A percentile compares a stretch with the other conserved stretches of the same genome.
These are phyloP conservation scores for Paramecium tetraurelia DNA, from an alignment of 73 alveolate species.

Conservation along the genomic window DNA sequence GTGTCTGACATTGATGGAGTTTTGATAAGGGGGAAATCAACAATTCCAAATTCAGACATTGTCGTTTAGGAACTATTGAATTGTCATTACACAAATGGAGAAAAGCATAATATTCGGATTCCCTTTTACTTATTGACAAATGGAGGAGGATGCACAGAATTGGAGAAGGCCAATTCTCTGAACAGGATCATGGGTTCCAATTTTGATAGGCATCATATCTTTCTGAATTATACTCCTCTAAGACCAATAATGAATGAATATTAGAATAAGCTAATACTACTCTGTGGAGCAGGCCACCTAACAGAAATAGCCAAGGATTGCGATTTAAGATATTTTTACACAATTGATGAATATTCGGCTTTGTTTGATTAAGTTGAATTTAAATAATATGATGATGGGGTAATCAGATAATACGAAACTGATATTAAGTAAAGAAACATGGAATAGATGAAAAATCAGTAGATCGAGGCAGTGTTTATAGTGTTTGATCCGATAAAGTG, in stretches of 20 bases:
- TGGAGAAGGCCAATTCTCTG: constrained; percentile 64
- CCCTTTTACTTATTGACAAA: constrained; percentile 74
- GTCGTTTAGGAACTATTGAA: constrained; percentile 47
- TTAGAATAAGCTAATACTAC: constrained; percentile 57
- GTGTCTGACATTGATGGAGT: constrained; percentile 83
- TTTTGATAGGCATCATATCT: constrained; percentile 57
- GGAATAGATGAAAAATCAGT: background rate
- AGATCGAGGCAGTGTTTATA: constrained; percentile 43
- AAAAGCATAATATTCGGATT: background rate
- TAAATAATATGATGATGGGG: background rate
- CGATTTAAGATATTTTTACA: constrained; percentile 68
- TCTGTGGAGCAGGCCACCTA: constrained; percentile 72
- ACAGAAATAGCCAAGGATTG: constrained; percentile 64
- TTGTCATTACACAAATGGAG: background rate
- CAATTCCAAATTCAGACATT: constrained; percentile 50
- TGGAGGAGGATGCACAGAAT: constrained; percentile 81
- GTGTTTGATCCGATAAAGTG: constrained; percentile 54
- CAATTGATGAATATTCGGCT: constrained; percentile 68
- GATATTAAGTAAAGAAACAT: constrained; percentile 37
- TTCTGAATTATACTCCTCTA: constrained; percentile 75
- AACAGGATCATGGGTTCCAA: constrained; percentile 60
- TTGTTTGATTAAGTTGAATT: constrained; percentile 66
- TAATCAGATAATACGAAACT: background rate
- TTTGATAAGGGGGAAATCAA: constrained; percentile 64
- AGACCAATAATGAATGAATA: constrained; percentile 60